A percentile compares a stretch with the other conserved stretches of the same genome.
Evolutionary conservation across 495 filamentous ascomycete genomes (phyloP).

Genomic region (Pyronema omphalodes): DNA sequence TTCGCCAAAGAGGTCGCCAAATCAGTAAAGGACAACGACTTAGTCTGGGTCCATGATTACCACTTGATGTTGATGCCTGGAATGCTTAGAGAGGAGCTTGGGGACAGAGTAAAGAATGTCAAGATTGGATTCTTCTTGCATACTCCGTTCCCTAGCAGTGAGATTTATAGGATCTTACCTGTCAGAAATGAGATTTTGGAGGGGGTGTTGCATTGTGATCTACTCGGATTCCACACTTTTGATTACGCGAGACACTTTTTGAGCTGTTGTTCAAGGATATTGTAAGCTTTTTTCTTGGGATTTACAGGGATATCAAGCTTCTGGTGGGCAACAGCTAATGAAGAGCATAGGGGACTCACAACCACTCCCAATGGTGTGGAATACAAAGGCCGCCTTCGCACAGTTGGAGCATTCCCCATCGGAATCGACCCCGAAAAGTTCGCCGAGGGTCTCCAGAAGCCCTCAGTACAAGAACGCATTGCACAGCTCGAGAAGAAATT

Average conservation of each 20-base stretch:
- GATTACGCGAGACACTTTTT: slow-evolving; percentile 84
- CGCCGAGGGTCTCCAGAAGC: slow-evolving; percentile 63
- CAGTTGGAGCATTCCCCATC: slow-evolving; percentile 72
- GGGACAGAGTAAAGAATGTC: slow-evolving; percentile 50
- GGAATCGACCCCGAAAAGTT: slow-evolving; percentile 96
- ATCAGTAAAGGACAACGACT: slow-evolving; percentile 54
- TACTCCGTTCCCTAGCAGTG: slow-evolving; percentile 81
- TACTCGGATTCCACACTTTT: slow-evolving; percentile 90
- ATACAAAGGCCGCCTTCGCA: slow-evolving; percentile 43
- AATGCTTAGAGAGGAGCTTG: slow-evolving; percentile 64
- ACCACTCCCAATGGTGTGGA: slow-evolving; percentile 75
- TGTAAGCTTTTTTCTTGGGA: slow-evolving; percentile 34
- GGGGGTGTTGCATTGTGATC: slow-evolving; percentile 65
- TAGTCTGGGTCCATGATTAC: slow-evolving; percentile 95
- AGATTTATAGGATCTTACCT: slow-evolving; percentile 80
- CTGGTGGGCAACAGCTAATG: background rate
- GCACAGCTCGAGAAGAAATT: slow-evolving; percentile 59
- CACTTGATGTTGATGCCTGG: slow-evolving; percentile 81
- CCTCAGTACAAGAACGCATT: slow-evolving; percentile 62
- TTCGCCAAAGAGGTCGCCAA: slow-evolving; percentile 65
- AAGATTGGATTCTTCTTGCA: slow-evolving; percentile 92
- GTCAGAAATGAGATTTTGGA: slow-evolving; percentile 65
- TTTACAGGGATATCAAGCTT: background rate
- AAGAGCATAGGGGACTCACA: slow-evolving; percentile 37
- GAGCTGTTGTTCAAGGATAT: slow-evolving; percentile 62